Evolutionary conservation across 352 stramenopile species (phyloP), one percentile per base, ranked within the genome.

Genomic region (Phytophthora ohioensis): DNA sequence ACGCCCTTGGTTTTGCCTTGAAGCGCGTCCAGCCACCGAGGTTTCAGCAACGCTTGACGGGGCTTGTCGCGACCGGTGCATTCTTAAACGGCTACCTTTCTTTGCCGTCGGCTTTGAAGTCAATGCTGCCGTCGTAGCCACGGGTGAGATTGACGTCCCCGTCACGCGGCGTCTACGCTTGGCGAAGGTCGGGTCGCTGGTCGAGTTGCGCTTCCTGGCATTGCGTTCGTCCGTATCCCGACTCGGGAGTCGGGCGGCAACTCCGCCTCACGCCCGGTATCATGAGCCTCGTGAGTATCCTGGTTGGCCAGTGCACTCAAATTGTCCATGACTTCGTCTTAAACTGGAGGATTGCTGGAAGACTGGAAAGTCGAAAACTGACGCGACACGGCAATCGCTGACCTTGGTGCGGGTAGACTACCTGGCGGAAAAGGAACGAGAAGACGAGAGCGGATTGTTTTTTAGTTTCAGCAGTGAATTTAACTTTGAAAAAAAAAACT

Each of bases 1-100:
- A 90, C 77, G 54, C 81, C 78, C 57, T 86, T 84, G 53, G 75
- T 85, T 79, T 90, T 90, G 71, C 66, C 48, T 85, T 90, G 73
- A 82, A 92, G 36, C 76, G 74, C 41, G 87, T 73, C 52, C 69
- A 88, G 30, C 82, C 82, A 42, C 82, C 82, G 56, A 88, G 82
- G 17, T 80, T 80, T 80, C 82, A 90, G 71, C 82, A 90, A 39
- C 74, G 75, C 21, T 80, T 78, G 34, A 76, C 72, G 57, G 87
- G 80, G 21, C 52, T 90, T 90, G 54, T 72, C 76, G 41, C 79
- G 68, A 53, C 76, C 79, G 13, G 58, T 73, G 64, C 77, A 86
- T 35, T 73, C 76, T 48, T 87, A 69, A 21, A 87, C 69, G 6
- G 75, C 82, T 86, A 27, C 82, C 80, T 56, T 86, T 86, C 55